Evolutionary conservation across 192 early-diverging fungal genomes (phyloP).

Genomic region (Tieghemiomyces parasiticus): DNA sequence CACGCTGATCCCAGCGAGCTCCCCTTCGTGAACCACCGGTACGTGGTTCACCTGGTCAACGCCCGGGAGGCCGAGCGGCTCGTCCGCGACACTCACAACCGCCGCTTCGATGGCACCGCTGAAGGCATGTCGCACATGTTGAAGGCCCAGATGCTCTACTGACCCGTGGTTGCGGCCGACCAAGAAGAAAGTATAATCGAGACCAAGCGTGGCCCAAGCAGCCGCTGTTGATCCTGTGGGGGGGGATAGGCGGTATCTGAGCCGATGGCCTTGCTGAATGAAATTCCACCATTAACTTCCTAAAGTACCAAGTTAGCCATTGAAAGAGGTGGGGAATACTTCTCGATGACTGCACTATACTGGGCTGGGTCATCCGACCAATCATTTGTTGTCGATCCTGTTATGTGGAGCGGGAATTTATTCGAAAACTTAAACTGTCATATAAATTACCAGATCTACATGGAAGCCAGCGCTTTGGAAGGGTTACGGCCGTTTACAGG

Average conservation of each 20-base stretch:
- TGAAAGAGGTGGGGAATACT: neutral
- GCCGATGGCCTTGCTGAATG: neutral
- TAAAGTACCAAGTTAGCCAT: neutral
- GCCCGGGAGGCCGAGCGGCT: neutral
- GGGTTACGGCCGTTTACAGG: no score
- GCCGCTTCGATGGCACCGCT: neutral
- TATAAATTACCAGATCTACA: no score
- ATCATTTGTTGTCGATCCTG: no score
- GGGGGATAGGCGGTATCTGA: neutral
- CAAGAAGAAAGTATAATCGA: neutral
- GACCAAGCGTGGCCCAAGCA: neutral
- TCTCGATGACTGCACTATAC: neutral
- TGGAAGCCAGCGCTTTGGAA: no score
- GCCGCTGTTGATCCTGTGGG: neutral
- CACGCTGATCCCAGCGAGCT: neutral
- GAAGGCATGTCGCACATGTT: neutral
- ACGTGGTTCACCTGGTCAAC: neutral
- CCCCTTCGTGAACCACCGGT: neutral
- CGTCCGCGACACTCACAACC: constrained; percentile 9
- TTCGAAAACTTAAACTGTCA: no score
- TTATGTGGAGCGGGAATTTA: no score
- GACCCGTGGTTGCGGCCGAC: neutral
- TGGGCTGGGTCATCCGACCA: no score
- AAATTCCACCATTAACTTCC: neutral
- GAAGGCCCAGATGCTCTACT: neutral